Percentiles rank a stretch among this genome's conserved stretches.
Conservation (phyloP, 345 rosid species). For the Murraya paniculata region DNA sequence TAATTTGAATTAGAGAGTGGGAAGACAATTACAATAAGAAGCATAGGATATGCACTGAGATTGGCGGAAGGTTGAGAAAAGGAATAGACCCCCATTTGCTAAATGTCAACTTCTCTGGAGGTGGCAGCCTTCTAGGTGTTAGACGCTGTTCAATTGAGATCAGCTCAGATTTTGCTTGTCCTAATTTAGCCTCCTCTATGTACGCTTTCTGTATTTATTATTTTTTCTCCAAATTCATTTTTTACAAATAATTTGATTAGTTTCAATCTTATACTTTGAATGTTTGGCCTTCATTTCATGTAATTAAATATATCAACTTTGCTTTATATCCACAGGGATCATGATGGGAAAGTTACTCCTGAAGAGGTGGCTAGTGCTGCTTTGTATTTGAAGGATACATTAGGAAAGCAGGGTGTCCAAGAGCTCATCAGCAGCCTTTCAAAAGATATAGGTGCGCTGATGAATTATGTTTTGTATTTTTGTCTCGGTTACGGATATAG, state of each 20-base stretch:
- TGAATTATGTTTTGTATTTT: background rate
- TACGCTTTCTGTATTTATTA: background rate
- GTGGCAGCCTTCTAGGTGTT: background rate
- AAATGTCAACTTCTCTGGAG: background rate
- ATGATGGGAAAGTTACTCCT: constrained; percentile 82
- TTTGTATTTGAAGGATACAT: constrained; percentile 62
- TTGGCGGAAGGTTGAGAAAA: too few species aligned
- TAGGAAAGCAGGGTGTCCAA: constrained; percentile 74
- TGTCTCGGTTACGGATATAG: background rate
- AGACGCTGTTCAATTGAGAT: background rate
- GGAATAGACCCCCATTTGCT: background rate
- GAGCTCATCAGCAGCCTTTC: constrained; percentile 72
- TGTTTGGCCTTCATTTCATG: background rate
- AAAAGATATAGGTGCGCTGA: constrained; percentile 64
- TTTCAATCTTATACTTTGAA: background rate
- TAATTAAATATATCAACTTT: background rate
- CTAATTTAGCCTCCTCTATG: background rate
- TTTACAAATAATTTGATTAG: background rate
- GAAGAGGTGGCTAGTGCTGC: constrained; percentile 93
- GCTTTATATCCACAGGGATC: constrained; percentile 47
- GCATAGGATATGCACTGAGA: too few species aligned
- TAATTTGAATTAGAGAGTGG: too few species aligned
- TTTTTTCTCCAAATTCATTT: background rate
- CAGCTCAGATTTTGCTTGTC: background rate
- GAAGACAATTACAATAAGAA: too few species aligned